A percentile compares a stretch with the other conserved stretches of the same genome.
Evolutionary conservation across 306 rosid genomes (phyloP).

Genomic region (Fragaria vesca): DNA sequence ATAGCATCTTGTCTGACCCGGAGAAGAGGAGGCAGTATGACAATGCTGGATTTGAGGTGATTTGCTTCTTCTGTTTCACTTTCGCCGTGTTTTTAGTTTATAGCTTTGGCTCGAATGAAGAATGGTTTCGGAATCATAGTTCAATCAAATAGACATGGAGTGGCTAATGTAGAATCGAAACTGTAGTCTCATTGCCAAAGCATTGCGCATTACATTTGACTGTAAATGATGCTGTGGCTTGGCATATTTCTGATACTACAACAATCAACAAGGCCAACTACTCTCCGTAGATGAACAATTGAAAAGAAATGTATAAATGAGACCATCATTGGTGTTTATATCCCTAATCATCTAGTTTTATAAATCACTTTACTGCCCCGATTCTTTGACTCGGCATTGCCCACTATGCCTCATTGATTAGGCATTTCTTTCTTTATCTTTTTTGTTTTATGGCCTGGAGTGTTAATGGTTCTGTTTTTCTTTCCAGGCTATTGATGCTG

Average conservation of each 20-base stretch:
- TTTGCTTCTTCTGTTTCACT: constrained; percentile 19
- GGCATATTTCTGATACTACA: not conserved
- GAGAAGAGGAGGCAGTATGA: constrained; percentile 97
- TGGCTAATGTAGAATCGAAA: no score
- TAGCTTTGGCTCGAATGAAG: not conserved
- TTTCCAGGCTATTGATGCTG: constrained; percentile 86
- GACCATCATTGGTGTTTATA: not conserved
- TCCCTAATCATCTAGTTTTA: not conserved
- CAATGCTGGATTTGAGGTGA: constrained; percentile 93
- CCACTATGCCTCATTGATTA: not conserved
- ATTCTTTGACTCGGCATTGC: not conserved
- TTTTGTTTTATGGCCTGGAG: not conserved
- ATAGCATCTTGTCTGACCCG: constrained; percentile 91
- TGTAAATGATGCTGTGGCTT: not conserved
- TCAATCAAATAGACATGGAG: no score
- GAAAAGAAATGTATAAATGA: not conserved
- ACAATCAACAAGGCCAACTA: not conserved
- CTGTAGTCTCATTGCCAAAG: not conserved
- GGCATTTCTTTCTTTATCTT: not conserved
- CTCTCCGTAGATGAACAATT: not conserved
- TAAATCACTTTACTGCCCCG: not conserved
- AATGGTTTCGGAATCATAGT: not conserved
- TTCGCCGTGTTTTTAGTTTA: not conserved
- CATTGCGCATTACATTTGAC: not conserved
- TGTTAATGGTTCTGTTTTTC: not conserved